Conservation (phyloP, 495 filamentous ascomycete species). For the Chaetomium tenue region DNA sequence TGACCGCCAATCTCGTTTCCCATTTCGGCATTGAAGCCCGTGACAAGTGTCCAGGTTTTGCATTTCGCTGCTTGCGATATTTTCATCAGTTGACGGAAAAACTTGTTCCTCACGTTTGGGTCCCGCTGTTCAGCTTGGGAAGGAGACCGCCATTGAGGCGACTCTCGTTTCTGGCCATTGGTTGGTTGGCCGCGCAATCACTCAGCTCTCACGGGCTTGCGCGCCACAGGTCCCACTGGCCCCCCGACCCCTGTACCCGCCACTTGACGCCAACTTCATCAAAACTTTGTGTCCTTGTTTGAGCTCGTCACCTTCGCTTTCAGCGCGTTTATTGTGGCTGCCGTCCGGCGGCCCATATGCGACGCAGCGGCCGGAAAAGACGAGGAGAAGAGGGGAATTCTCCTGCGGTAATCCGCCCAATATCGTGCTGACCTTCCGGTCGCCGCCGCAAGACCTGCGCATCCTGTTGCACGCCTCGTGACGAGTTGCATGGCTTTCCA, state of each 20-base stretch:
- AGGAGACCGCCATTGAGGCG: slow-evolving; percentile 35
- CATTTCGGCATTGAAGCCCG: neutral
- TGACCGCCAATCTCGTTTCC: slow-evolving; percentile 9
- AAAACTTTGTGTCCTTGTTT: slow-evolving; percentile 1
- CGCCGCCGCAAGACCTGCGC: neutral
- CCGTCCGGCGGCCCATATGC: neutral
- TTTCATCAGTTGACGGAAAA: neutral
- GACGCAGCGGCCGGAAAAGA: neutral
- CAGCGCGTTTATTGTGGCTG: neutral
- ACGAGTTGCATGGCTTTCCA: neutral
- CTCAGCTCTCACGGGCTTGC: slow-evolving; percentile 24
- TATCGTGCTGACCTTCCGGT: neutral
- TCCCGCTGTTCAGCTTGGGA: neutral
- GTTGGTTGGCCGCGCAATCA: slow-evolving; percentile 24
- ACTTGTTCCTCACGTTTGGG: neutral
- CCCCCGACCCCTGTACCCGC: slow-evolving; percentile 6
- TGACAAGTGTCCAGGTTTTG: neutral
- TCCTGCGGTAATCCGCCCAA: neutral
- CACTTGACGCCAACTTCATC: neutral
- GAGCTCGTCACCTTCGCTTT: neutral
- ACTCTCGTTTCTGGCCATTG: slow-evolving; percentile 21
- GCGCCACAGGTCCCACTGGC: neutral
- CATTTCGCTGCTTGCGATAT: neutral
- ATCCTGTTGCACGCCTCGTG: neutral
- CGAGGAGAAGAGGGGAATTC: neutral